These are phyloP conservation scores for Pestalotiopsis sp. DNA, from an alignment of 2,329 filamentous ascomycete genomes.

Conservation along the genomic window DNA sequence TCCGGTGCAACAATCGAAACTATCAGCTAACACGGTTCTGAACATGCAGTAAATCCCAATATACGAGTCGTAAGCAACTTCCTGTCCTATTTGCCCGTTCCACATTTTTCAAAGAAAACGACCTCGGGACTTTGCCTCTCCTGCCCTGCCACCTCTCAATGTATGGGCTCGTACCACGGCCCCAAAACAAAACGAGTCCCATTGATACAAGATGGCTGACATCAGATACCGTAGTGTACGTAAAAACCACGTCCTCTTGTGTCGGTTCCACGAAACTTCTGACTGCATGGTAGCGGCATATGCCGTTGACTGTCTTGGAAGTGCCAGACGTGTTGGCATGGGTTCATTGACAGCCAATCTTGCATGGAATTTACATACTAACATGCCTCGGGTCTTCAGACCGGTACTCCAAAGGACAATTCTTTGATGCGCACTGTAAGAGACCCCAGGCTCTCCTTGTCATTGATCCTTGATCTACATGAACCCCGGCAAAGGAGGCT, in stretches of 20 bases:
- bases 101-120: not conserved
- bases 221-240: not conserved
- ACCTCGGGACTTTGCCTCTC: not conserved
- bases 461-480: not conserved
- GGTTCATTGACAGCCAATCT: not conserved
- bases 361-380: not conserved
- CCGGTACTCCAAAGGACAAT: constrained; percentile 68
- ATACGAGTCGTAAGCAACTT: not conserved
- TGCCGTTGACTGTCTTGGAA: not conserved
- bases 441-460: constrained; percentile 22
- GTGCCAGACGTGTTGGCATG: not conserved
- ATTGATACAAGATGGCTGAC: not conserved
- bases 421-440: constrained; percentile 91
- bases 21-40: not conserved
- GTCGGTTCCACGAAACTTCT: not conserved
- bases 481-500: not conserved
- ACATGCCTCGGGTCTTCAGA: not conserved
- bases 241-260: not conserved
- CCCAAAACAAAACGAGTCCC: no score
- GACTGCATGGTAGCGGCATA: not conserved
- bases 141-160: not conserved
- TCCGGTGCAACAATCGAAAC: not conserved
- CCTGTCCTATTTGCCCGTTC: not conserved
- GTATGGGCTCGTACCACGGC: no score
- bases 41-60: not conserved